Conservation (phyloP, 345 rosid genomes). For the Aquilaria sinensis region DNA sequence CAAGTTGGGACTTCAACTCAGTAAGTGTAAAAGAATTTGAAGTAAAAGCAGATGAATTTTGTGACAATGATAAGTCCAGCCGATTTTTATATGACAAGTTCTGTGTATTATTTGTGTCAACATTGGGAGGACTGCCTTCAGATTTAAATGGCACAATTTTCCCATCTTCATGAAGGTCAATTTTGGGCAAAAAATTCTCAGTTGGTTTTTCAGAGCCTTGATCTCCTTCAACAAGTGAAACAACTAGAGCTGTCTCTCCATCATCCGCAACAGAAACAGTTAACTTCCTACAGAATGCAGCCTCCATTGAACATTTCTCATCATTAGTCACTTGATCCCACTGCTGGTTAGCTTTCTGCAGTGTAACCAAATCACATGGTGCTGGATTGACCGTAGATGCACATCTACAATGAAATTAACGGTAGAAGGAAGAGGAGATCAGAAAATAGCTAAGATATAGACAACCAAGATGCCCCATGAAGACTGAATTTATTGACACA, state of each 20-base stretch:
- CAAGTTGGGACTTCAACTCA: conserved; percentile 28
- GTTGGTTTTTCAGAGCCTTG: conserved; percentile 38
- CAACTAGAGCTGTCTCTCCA: conserved; percentile 93
- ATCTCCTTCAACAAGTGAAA: conserved; percentile 60
- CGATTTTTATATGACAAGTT: conserved; percentile 24
- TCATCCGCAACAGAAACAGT: conserved; percentile 82
- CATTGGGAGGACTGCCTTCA: conserved; percentile 23
- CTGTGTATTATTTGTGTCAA: conserved; percentile 28
- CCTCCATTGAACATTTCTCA: conserved; percentile 39
- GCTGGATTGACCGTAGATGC: conserved; percentile 37
- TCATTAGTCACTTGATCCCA: conserved; percentile 32
- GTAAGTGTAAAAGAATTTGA: conserved; percentile 26
- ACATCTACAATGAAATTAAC: conserved; percentile 49
- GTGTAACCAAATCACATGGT: conserved; percentile 32
- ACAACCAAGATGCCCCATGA: background rate
- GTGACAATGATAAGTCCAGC: conserved; percentile 42
- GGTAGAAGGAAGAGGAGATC: conserved; percentile 1
- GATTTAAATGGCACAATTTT: conserved; percentile 22
- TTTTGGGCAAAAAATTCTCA: conserved; percentile 23
- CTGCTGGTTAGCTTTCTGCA: conserved; percentile 29
- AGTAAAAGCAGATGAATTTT: conserved; percentile 27
- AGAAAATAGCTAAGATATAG: background rate
- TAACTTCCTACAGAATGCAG: conserved; percentile 54
- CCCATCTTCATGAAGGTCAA: conserved; percentile 27
- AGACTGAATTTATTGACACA: background rate